Conservation (phyloP, 805 yeast species). For the Candida rishiriensis region DNA sequence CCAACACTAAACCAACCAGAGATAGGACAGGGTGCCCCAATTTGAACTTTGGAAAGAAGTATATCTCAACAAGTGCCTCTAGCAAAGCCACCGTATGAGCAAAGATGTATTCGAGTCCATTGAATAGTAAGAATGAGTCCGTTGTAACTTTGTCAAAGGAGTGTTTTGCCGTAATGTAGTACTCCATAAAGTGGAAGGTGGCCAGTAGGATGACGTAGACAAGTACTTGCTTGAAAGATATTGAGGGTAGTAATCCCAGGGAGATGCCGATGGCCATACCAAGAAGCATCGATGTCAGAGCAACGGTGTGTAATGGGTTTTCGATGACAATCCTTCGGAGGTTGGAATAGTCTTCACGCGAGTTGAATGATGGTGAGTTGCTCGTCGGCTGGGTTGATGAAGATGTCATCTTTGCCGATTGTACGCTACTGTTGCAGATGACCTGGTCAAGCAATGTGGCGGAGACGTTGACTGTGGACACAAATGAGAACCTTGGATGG, state of each 20-base stretch:
- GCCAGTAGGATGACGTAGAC: constrained; percentile 51
- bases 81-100: constrained; percentile 54
- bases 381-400: too few species aligned
- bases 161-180: constrained; percentile 69
- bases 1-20: constrained; percentile 42
- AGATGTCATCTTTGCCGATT: too few species aligned
- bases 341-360: constrained; percentile 4
- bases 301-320: constrained; percentile 40
- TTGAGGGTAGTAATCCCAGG: constrained; percentile 24
- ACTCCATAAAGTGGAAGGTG: constrained; percentile 79
- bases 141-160: constrained; percentile 62
- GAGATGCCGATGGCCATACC: constrained; percentile 42
- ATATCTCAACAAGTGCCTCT: constrained; percentile 45
- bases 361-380: background rate
- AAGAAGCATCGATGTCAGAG: constrained; percentile 39
- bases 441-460: too few species aligned
- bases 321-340: constrained; percentile 17
- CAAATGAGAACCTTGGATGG: too few species aligned
- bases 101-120: constrained; percentile 52
- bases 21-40: constrained; percentile 10
- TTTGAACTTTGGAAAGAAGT: constrained; percentile 37
- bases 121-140: constrained; percentile 65
- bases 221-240: constrained; percentile 27
- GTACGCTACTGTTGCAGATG: too few species aligned
- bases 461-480: too few species aligned